Percentiles rank a stretch among this genome's conserved stretches.
phyloP scores from a whole-genome alignment of 805 yeast species.

The Wickerhamiella brachini region DNA sequence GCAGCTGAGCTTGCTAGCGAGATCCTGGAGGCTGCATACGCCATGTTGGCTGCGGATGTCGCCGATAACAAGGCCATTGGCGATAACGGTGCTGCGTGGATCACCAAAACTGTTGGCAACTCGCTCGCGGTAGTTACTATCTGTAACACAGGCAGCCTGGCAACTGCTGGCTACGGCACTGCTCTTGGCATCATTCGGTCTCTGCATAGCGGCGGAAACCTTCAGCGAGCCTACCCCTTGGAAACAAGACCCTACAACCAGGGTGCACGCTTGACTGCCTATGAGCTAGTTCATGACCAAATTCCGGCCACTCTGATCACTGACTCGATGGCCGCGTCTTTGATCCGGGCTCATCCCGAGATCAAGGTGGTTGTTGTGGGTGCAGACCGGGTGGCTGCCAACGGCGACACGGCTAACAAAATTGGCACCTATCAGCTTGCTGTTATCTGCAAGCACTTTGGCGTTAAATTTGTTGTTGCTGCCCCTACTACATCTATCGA shows the following conservation, averaged over 20 bases:
- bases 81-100: conserved; percentile 62
- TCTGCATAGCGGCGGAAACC: conserved; percentile 34
- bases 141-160: conserved; percentile 92
- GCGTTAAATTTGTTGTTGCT: conserved; percentile 78
- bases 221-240: conserved; percentile 68
- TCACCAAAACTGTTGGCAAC: conserved; percentile 32
- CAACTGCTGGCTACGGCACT: conserved; percentile 96
- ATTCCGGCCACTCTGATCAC: conserved; percentile 84
- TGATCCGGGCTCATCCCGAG: conserved; percentile 48
- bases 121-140: conserved; percentile 77
- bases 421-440: conserved; percentile 91
- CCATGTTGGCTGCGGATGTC: conserved; percentile 61
- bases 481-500: conserved; percentile 93
- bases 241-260: conserved; percentile 96
- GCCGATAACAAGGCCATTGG: conserved; percentile 71
- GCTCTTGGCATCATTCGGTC: conserved; percentile 87
- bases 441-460: conserved; percentile 49
- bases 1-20: conserved; percentile 24
- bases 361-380: conserved; percentile 83
- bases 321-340: conserved; percentile 81
- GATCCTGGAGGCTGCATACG: conserved; percentile 27
- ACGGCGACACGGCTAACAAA: conserved; percentile 94
- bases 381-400: conserved; percentile 83
- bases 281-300: conserved; percentile 69
- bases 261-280: conserved; percentile 87